Evolutionary conservation across 2,329 filamentous ascomycete species (phyloP), one percentile per base, ranked within the genome.

Genomic region (Coniochaeta hoffmannii): DNA sequence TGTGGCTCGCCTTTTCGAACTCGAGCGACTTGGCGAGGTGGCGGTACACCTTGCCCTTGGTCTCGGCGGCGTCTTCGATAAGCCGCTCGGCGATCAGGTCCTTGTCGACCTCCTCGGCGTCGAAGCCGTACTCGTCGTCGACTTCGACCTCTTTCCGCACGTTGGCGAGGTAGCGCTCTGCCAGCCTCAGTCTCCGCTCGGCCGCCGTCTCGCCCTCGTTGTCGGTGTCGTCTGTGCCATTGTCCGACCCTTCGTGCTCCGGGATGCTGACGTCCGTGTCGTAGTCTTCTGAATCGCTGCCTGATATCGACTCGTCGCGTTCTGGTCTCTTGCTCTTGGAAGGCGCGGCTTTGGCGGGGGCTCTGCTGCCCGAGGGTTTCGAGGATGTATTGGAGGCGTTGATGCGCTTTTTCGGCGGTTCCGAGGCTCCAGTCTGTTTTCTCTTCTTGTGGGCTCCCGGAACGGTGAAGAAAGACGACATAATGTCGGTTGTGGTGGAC

Each of bases 401-500:
- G 58, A 78, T 64, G 68, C 81, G 76, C 66, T 86, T 87, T 69
- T 85, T 85, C 1, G 83, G 79, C 6, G 71, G 71, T 53, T 83
- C 78, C 15, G 75, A 67, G 26, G 79, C 77, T 56, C 75, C 71
- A 7, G 76, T 66, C 58, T 92, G 82, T 79, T 97, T 97, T 65
- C 94, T 81, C 80, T 97, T 97, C 76, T 89, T 90, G 67, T 93
- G 88, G 53, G 88, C 87, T 38, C 88, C 88, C 6, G 94, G 91
- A 36, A 87, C 77, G 53, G 92, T 96, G 74, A 99, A 99, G 74
- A 97, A 99, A 36, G 92, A 96, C 66, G 93, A 96, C 92, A 96
- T 95, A 62, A 61, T 76, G 63, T 65, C 60, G 56, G 58, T 61
- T 15, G 41, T 28, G 41, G 41, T 46, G 41, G 41, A 28, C 41